Evolutionary conservation across 2,329 filamentous ascomycete species (phyloP).

Genomic region (Ceratocystis albifundus): DNA sequence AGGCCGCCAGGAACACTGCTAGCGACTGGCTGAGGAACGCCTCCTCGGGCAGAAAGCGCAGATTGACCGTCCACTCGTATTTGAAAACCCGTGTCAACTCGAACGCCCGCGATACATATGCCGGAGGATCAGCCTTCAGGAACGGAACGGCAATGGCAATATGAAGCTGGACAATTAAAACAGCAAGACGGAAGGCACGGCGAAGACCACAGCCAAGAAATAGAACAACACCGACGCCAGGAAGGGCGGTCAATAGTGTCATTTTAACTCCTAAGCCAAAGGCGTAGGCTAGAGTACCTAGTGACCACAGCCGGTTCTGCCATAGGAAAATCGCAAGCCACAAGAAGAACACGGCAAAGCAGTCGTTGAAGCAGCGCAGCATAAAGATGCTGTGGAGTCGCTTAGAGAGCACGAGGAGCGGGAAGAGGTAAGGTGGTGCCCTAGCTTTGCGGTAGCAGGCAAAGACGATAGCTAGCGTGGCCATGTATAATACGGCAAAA

Average conservation of each 20-base stretch:
- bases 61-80: conserved; percentile 98
- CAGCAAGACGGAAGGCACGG: conserved; percentile 56
- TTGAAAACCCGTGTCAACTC: conserved; percentile 84
- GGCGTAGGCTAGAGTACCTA: conserved; percentile 62
- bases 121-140: conserved; percentile 48
- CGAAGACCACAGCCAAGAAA: conserved; percentile 62
- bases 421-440: conserved; percentile 77
- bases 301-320: conserved; percentile 61
- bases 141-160: conserved; percentile 58
- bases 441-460: conserved; percentile 66
- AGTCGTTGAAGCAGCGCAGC: conserved; percentile 90
- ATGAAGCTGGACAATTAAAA: conserved; percentile 68
- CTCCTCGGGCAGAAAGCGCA: conserved; percentile 84
- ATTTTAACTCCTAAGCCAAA: conserved; percentile 88
- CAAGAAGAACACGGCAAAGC: conserved; percentile 72
- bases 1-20: conserved; percentile 51
- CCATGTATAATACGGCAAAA: conserved; percentile 70
- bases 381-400: conserved; percentile 88
- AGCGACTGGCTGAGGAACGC: conserved; percentile 61
- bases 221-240: conserved; percentile 65
- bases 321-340: conserved; percentile 71
- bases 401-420: conserved; percentile 78
- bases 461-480: conserved; percentile 64
- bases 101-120: conserved; percentile 74
- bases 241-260: conserved; percentile 72